These are phyloP conservation scores for rapeseed (Brassica napus) DNA, from an alignment of 345 rosid genomes.

Conservation along the genomic window Da-Ae NC_063441.1:22908501-22909000, in stretches of 20 bases:
- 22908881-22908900: not conserved
- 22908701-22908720: too few relatives aligned
- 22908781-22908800: conserved; percentile 2
- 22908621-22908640: not conserved
- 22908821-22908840: conserved; percentile 12
- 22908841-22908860: conserved; percentile 11
- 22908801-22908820: conserved; percentile 19
- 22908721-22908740: too few relatives aligned
- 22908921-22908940: conserved; percentile 20
- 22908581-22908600: not conserved
- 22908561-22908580: not conserved
- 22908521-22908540: not conserved
- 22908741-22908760: too few relatives aligned
- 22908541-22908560: not conserved
- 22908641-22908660: not conserved
- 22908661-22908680: not conserved
- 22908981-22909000: conserved; percentile 7
- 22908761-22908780: too few relatives aligned
- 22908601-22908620: too few relatives aligned
- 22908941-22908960: conserved; percentile 32
- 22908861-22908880: not conserved
- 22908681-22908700: not conserved
- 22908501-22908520: not conserved
- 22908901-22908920: conserved; percentile 14
- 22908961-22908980: conserved; percentile 18